Base-by-base conservation (phyloP, 805 yeast genomes). In the Candida nonsorbophila region DNA sequence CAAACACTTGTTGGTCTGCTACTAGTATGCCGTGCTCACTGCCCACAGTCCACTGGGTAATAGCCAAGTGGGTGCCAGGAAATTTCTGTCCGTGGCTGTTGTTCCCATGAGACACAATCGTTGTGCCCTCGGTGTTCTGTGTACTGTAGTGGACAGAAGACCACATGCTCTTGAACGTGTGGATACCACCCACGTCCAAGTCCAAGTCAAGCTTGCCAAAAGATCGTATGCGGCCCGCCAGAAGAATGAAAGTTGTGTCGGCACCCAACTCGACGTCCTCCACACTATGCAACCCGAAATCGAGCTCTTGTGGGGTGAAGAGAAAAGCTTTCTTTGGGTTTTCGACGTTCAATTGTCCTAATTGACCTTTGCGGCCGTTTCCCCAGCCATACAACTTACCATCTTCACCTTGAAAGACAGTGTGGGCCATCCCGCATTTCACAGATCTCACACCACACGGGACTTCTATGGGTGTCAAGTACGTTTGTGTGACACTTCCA, bases 1-100 rank as follows among this genome's bases (percentile, higher is more conserved):
- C 70, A 31, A 47, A 59, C 0, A 87, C 79, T 6, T 33, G 28
- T 22, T 53, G 42, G 10, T 49, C n/a, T 1, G 42, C 29, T 5
- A 53, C 47, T 7, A 73, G 42, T 11, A 87, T 44, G 0, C 92
- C 94, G 53, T 90, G 98, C 48, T 90, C 97, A 51, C 95, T 84
- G 0, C 98, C 98, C 5, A 74, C 67, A 1, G 65, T 61, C 30
- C 63, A 60, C 6, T 34, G 20, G 14, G 34, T 27, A 18, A 49
- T 36, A 7, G 25, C 21, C 4, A 20, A 17, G 4, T 25, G 28
- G 1, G 27, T 3, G 4, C 26, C 12, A 7, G 62, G 55, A 38
- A 30, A 64, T 10, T 68, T 36, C 53, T 90, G 97, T 3, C 80
- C 80, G 46, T 84, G 92, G 10, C 79, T 69, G 47, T 82, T 75